phyloP scores from a whole-genome alignment of 192 early-diverging fungal species.

The Globomyces pollinis-pini region DNA sequence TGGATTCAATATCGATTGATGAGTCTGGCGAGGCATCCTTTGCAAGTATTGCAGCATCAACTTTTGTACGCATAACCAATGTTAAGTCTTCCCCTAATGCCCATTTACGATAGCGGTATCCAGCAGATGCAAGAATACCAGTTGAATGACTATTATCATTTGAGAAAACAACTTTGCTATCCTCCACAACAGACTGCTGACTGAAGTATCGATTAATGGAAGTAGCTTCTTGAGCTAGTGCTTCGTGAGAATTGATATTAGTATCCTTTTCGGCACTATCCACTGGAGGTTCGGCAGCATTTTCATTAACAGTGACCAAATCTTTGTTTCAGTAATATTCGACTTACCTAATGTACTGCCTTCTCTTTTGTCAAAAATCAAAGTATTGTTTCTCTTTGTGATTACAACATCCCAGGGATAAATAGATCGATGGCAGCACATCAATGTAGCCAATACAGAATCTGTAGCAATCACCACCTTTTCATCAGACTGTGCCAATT shows the following conservation, averaged over 20 bases:
- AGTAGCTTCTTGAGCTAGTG: conserved; percentile 82
- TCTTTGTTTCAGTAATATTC: conserved; percentile 46
- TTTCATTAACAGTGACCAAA: conserved; percentile 91
- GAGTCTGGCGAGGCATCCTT: conserved; percentile 19
- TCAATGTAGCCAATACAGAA: conserved; percentile 78
- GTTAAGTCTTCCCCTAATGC: conserved; percentile 65
- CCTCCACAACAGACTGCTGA: conserved; percentile 59
- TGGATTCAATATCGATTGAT: conserved; percentile 29
- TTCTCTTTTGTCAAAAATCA: conserved; percentile 88
- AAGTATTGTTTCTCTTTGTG: conserved; percentile 66
- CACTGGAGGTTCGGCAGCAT: conserved; percentile 81
- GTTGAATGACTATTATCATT: conserved; percentile 70
- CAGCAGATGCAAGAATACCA: conserved; percentile 37
- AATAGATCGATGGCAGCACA: conserved; percentile 83
- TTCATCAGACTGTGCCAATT: conserved; percentile 23
- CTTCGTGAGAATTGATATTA: conserved; percentile 75
- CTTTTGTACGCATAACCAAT: conserved; percentile 80
- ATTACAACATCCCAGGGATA: conserved; percentile 97
- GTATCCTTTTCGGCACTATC: conserved; percentile 80
- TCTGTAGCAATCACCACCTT: conserved; percentile 82
- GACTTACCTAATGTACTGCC: conserved; percentile 59
- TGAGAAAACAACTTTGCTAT: conserved; percentile 44
- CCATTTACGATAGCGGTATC: conserved; percentile 86
- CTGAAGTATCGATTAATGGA: conserved; percentile 78
- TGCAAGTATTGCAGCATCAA: conserved; percentile 65